phyloP scores from a whole-genome alignment of 805 yeast species.

The Torulaspora franciscae region DNA sequence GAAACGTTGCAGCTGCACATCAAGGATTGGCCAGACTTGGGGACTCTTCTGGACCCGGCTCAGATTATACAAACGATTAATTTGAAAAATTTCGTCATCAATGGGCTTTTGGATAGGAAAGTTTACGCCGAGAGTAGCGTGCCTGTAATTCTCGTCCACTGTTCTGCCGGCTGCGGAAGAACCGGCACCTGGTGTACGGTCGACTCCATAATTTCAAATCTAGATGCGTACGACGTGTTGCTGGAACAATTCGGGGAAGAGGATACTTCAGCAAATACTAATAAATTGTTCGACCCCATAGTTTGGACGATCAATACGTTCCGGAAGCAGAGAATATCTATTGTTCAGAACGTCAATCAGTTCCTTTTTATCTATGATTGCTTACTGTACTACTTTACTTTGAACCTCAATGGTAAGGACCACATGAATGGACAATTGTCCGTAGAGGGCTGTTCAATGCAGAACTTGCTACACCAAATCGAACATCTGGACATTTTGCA shows the following conservation, averaged over 20 bases:
- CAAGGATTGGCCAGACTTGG: constrained; percentile 79
- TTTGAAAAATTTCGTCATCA: constrained; percentile 42
- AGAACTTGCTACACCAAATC: constrained; percentile 10
- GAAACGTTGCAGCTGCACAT: constrained; percentile 71
- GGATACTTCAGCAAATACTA: constrained; percentile 3
- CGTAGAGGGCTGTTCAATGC: constrained; percentile 6
- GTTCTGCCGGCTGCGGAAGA: constrained; percentile 97
- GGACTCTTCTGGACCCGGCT: constrained; percentile 50
- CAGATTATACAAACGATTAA: constrained; percentile 54
- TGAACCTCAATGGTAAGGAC: constrained; percentile 14
- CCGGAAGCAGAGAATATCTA: constrained; percentile 69
- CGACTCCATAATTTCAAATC: constrained; percentile 50
- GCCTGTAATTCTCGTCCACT: constrained; percentile 68
- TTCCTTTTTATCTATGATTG: constrained; percentile 69
- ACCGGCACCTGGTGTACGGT: constrained; percentile 84
- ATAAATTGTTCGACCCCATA: constrained; percentile 45
- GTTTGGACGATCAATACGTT: constrained; percentile 59
- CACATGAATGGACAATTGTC: constrained; percentile 1
- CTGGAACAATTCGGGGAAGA: constrained; percentile 15
- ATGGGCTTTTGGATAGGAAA: constrained; percentile 18
- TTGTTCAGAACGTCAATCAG: constrained; percentile 81
- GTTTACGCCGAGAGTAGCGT: constrained; percentile 27
- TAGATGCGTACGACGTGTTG: constrained; percentile 22
- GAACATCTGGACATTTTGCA: constrained; percentile 11
- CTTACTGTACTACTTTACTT: constrained; percentile 30